Evolutionary conservation across 805 yeast genomes (phyloP).

Genomic region (Spathaspora sp.): DNA sequence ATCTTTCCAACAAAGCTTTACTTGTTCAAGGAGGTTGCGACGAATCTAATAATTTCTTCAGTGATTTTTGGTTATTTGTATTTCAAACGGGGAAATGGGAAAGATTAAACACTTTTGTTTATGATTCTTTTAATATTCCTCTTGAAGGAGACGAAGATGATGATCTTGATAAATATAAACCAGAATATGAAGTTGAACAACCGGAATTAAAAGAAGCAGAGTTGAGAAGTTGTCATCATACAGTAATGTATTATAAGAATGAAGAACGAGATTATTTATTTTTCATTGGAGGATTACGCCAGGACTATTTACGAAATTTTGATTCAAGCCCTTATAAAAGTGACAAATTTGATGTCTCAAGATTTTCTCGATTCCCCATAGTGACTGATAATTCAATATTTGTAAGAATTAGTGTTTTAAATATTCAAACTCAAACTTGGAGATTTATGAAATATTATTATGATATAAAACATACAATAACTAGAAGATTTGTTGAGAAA

Average conservation of each 20-base stretch:
- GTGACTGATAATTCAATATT: slow-evolving; percentile 23
- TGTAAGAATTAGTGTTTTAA: slow-evolving; percentile 32
- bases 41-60: slow-evolving; percentile 22
- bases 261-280: slow-evolving; percentile 32
- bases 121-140: slow-evolving; percentile 28
- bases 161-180: slow-evolving; percentile 14
- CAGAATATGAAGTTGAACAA: slow-evolving; percentile 21
- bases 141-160: slow-evolving; percentile 29
- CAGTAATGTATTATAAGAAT: slow-evolving; percentile 28
- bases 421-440: slow-evolving; percentile 40
- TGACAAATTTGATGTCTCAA: slow-evolving; percentile 31
- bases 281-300: slow-evolving; percentile 37
- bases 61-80: slow-evolving; percentile 30
- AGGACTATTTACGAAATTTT: slow-evolving; percentile 32
- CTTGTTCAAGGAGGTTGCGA: slow-evolving; percentile 41
- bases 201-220: slow-evolving; percentile 37
- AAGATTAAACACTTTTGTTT: slow-evolving; percentile 27
- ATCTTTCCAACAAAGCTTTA: slow-evolving; percentile 25
- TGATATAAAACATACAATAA: slow-evolving; percentile 24
- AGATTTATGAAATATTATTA: slow-evolving; percentile 31
- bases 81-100: slow-evolving; percentile 35
- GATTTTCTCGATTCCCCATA: slow-evolving; percentile 27
- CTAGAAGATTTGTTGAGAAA: slow-evolving; percentile 17
- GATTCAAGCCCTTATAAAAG: slow-evolving; percentile 27
- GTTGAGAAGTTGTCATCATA: slow-evolving; percentile 39